Conservation (phyloP, 306 rosid genomes). For the Geum urbanum region DNA sequence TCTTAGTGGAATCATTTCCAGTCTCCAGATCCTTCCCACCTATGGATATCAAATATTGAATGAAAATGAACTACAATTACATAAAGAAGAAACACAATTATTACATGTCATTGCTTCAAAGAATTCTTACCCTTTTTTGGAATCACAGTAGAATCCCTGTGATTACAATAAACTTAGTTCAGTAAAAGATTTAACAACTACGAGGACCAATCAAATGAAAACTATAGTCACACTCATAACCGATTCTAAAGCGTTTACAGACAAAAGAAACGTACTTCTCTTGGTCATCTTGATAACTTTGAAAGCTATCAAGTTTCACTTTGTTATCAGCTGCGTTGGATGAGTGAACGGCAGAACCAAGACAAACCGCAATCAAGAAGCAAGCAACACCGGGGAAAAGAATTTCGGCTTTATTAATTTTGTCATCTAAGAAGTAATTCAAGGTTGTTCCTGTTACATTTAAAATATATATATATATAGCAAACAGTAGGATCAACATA, state of each 20-base stretch:
- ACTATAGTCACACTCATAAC: not conserved
- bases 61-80: slow-evolving; percentile 16
- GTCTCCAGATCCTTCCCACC: slow-evolving; percentile 42
- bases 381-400: slow-evolving; percentile 91
- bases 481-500: not conserved
- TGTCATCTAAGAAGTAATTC: slow-evolving; percentile 81
- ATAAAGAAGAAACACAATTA: slow-evolving; percentile 10
- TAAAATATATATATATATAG: slow-evolving; percentile 7
- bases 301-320: slow-evolving; percentile 46
- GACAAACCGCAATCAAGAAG: slow-evolving; percentile 81
- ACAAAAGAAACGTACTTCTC: slow-evolving; percentile 41
- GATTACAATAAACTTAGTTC: slow-evolving; percentile 21
- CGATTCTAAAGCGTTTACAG: not conserved
- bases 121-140: slow-evolving; percentile 36
- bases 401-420: slow-evolving; percentile 72
- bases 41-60: slow-evolving; percentile 21
- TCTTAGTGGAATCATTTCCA: slow-evolving; percentile 26
- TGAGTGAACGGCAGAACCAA: slow-evolving; percentile 79
- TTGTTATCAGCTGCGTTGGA: slow-evolving; percentile 79
- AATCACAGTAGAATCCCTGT: slow-evolving; percentile 30
- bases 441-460: slow-evolving; percentile 66
- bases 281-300: slow-evolving; percentile 30
- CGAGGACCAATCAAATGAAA: not conserved
- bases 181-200: not conserved
- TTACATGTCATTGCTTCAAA: slow-evolving; percentile 1